These are phyloP conservation scores for Solanum pinnatisectum DNA, from an alignment of 257 asterid species.

Conservation along the genomic window DNA sequence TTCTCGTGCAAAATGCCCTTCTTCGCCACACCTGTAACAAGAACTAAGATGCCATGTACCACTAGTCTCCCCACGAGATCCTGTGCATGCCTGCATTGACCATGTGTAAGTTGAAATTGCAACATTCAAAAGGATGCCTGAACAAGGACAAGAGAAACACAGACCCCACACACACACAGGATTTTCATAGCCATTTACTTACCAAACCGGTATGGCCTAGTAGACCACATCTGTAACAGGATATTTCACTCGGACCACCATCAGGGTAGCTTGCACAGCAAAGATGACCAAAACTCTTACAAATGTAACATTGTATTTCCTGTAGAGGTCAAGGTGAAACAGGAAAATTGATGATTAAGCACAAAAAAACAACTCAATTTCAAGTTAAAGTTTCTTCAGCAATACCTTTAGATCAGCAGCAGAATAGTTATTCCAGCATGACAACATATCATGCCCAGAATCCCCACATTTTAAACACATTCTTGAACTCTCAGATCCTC, in stretches of 20 bases:
- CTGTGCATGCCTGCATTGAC: conserved; percentile 50
- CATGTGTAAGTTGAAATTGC: neutral
- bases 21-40: conserved; percentile 70
- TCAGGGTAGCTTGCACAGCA: conserved; percentile 56
- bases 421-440: conserved; percentile 57
- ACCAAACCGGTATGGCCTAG: conserved; percentile 82
- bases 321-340: conserved; percentile 12
- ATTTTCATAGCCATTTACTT: neutral
- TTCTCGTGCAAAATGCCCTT: conserved; percentile 94
- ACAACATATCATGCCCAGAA: conserved; percentile 73
- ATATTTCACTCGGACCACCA: conserved; percentile 39
- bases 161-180: neutral
- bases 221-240: conserved; percentile 89
- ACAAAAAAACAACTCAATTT: neutral
- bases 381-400: neutral
- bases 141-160: neutral
- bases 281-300: conserved; percentile 74
- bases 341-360: neutral
- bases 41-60: conserved; percentile 24
- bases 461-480: conserved; percentile 84
- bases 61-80: conserved; percentile 26
- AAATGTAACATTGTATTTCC: conserved; percentile 75
- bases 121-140: neutral
- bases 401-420: conserved; percentile 76
- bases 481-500: conserved; percentile 27